Conservation (phyloP, 2,329 filamentous ascomycete species). For the Colletotrichum sidae region DNA sequence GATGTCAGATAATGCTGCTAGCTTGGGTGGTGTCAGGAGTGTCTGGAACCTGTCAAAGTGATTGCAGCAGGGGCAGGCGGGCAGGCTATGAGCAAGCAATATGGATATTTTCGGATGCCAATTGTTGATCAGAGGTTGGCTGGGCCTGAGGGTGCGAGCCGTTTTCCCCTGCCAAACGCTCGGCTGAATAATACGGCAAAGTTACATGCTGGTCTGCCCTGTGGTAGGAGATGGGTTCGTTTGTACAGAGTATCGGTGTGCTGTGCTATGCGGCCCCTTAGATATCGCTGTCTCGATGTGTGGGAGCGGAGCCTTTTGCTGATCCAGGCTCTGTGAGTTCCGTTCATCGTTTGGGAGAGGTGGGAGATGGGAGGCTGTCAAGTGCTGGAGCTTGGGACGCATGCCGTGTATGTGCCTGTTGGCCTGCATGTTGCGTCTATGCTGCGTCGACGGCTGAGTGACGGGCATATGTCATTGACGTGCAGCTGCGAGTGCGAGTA, state of each 20-base stretch:
- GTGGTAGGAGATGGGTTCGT: background rate
- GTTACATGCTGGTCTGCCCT: background rate
- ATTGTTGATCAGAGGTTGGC: background rate
- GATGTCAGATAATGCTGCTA: slow-evolving; percentile 10
- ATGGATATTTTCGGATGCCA: slow-evolving; percentile 11
- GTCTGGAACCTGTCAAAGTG: background rate
- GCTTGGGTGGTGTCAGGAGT: background rate
- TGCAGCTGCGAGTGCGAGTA: slow-evolving; percentile 33
- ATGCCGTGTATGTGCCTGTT: slow-evolving; percentile 7
- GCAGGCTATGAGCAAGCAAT: background rate
- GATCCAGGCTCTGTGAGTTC: slow-evolving; percentile 19
- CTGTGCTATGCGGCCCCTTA: slow-evolving; percentile 6
- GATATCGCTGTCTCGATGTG: slow-evolving; percentile 6
- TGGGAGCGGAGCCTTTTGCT: slow-evolving; percentile 23
- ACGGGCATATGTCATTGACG: slow-evolving; percentile 19
- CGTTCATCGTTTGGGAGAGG: background rate
- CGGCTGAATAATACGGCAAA: background rate
- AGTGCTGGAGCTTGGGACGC: slow-evolving; percentile 32
- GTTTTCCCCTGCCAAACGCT: slow-evolving; percentile 9
- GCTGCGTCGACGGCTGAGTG: slow-evolving; percentile 4
- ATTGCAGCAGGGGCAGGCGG: background rate
- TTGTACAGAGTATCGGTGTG: background rate
- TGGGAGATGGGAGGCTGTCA: slow-evolving; percentile 6
- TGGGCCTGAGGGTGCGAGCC: slow-evolving; percentile 11
- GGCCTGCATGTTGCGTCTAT: slow-evolving; percentile 21